Conservation (phyloP, 495 filamentous ascomycete genomes). For the Echria macrotheca region DNA sequence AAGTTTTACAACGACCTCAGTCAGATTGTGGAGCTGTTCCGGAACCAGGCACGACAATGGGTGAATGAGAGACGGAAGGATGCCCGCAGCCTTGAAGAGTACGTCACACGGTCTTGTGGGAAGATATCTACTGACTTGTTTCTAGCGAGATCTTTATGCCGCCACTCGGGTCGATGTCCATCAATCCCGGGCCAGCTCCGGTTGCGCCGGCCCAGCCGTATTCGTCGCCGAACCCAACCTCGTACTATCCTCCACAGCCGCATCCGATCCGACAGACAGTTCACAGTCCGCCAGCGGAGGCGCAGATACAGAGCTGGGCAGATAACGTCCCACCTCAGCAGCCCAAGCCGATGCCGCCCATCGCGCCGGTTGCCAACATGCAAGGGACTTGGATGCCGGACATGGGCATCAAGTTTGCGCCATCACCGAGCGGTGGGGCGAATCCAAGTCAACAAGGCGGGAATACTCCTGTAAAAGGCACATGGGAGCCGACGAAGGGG, state of each 20-base stretch:
- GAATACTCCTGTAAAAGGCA: constrained; percentile 19
- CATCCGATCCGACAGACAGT: constrained; percentile 29
- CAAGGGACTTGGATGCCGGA: constrained; percentile 70
- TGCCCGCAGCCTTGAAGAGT: constrained; percentile 71
- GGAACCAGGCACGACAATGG: constrained; percentile 73
- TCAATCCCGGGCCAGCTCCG: constrained; percentile 19
- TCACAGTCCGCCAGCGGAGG: constrained; percentile 31
- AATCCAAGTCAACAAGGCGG: constrained; percentile 5
- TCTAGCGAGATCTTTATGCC: constrained; percentile 47
- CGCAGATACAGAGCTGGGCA: constrained; percentile 46
- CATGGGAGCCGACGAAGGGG: constrained; percentile 60
- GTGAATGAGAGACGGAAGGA: constrained; percentile 75
- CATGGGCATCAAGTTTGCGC: constrained; percentile 68
- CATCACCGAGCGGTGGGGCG: constrained; percentile 4
- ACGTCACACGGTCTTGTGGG: constrained; percentile 17
- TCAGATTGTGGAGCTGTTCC: constrained; percentile 66
- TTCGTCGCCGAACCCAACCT: constrained; percentile 13
- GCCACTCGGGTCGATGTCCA: constrained; percentile 38
- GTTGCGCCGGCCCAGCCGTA: constrained; percentile 15
- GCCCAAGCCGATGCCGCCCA: constrained; percentile 43
- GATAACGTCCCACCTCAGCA: constrained; percentile 50
- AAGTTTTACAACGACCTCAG: constrained; percentile 97
- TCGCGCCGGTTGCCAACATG: constrained; percentile 24
- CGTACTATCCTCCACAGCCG: constrained; percentile 26
- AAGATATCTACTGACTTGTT: neutral